phyloP scores from a whole-genome alignment of 371 early-diverging fungal species.

The Smittium mucronatum region DNA sequence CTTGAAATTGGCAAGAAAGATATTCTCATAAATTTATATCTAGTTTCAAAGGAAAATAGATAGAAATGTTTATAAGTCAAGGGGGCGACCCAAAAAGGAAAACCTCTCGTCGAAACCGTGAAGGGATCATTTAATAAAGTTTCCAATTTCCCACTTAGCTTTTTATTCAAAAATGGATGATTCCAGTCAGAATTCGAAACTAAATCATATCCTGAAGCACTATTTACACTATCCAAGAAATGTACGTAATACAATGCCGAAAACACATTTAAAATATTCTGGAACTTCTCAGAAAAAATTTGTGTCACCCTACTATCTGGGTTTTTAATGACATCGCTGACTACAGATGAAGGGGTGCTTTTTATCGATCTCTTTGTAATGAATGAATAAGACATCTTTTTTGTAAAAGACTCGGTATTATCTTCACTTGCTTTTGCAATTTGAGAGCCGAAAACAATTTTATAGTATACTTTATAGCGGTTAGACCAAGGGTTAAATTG shows the following conservation, averaged over 20 bases:
- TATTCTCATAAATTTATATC: slow-evolving; percentile 60
- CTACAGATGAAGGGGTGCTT: background rate
- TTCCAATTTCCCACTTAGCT: slow-evolving; percentile 66
- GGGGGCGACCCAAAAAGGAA: slow-evolving; percentile 64
- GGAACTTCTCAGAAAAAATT: background rate
- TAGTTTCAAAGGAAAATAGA: slow-evolving; percentile 70
- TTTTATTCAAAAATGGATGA: slow-evolving; percentile 51
- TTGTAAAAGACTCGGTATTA: background rate
- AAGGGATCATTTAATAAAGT: slow-evolving; percentile 78
- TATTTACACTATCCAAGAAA: background rate
- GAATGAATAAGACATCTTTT: background rate
- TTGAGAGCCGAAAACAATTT: background rate
- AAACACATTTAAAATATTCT: background rate
- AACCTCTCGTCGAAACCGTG: slow-evolving; percentile 64
- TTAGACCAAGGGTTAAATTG: slow-evolving; percentile 6
- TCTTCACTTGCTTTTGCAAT: background rate
- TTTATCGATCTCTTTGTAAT: background rate
- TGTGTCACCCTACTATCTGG: background rate
- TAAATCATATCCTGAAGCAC: background rate
- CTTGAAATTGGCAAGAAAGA: slow-evolving; percentile 32
- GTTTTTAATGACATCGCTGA: background rate
- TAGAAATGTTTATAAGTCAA: slow-evolving; percentile 57
- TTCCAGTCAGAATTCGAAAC: background rate
- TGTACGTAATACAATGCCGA: background rate
- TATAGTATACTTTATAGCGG: background rate